A percentile compares a stretch with the other conserved stretches of the same genome.
Evolutionary conservation across 805 yeast species (phyloP).

Genomic region (Starmerella cellae): DNA sequence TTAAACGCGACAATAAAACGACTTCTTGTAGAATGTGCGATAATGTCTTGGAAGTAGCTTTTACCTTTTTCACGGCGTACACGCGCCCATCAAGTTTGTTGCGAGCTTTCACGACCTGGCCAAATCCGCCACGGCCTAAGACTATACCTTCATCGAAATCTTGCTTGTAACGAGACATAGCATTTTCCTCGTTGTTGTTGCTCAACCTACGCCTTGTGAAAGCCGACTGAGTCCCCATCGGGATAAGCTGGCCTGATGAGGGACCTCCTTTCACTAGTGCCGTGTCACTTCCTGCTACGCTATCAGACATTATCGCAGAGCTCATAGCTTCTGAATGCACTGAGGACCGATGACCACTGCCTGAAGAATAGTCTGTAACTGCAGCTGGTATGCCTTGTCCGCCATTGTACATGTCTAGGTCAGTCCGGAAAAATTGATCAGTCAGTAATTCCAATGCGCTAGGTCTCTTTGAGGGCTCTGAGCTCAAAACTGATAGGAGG

Average conservation of each 20-base stretch:
- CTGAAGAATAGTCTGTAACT: not conserved
- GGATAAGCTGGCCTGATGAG: not conserved
- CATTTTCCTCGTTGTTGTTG: constrained; percentile 5
- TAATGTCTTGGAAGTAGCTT: constrained; percentile 40
- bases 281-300: not conserved
- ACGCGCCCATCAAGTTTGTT: constrained; percentile 87
- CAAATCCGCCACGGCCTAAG: constrained; percentile 90
- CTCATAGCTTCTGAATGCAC: not conserved
- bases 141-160: constrained; percentile 92
- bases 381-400: not conserved
- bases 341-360: not conserved
- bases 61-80: constrained; percentile 85
- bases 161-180: constrained; percentile 62
- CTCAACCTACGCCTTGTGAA: constrained; percentile 7
- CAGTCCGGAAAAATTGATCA: constrained; percentile 61
- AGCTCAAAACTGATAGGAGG: constrained; percentile 48
- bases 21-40: constrained; percentile 82
- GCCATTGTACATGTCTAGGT: constrained; percentile 12
- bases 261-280: not conserved
- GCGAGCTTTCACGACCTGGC: constrained; percentile 95
- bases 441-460: constrained; percentile 78
- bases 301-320: not conserved
- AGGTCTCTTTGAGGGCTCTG: constrained; percentile 47
- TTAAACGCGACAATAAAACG: constrained; percentile 75
- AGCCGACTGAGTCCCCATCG: not conserved